These are phyloP conservation scores for Alternaria sp. DNA, from an alignment of 2,329 filamentous ascomycete genomes.

Conservation along the genomic window DNA sequence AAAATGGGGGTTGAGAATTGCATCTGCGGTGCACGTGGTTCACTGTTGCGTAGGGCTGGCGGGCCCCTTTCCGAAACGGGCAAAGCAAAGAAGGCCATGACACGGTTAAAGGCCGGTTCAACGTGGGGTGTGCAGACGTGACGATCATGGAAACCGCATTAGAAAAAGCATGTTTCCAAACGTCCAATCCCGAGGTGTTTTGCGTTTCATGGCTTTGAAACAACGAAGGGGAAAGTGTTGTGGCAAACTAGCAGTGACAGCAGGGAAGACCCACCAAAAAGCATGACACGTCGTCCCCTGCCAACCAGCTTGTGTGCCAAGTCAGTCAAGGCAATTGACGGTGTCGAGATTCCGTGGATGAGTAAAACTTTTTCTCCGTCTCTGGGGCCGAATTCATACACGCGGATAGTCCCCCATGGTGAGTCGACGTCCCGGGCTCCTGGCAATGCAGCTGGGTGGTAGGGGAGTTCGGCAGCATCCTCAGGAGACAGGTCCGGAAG, in stretches of 20 bases:
- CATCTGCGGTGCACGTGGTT: conserved; percentile 17
- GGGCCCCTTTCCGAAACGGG: conserved; percentile 17
- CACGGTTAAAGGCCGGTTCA: conserved; percentile 8
- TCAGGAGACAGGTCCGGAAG: conserved; percentile 39
- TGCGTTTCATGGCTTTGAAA: conserved; percentile 6
- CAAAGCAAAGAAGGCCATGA: conserved; percentile 9
- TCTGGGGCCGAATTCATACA: conserved; percentile 83
- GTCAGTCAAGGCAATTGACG: conserved; percentile 72
- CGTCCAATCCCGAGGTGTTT: background rate
- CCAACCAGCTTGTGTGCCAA: conserved; percentile 71
- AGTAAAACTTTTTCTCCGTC: conserved; percentile 75
- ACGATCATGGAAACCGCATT: background rate
- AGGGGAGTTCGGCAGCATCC: conserved; percentile 54
- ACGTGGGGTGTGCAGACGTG: conserved; percentile 14
- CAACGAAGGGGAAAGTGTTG: background rate
- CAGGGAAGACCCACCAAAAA: conserved; percentile 66
- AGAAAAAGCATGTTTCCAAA: background rate
- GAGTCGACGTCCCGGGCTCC: conserved; percentile 73
- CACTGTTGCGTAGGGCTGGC: conserved; percentile 20
- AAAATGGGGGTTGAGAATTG: conserved; percentile 2
- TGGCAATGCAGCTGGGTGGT: conserved; percentile 75
- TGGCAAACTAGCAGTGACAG: conserved; percentile 15
- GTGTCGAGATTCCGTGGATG: conserved; percentile 83
- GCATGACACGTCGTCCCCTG: conserved; percentile 76
- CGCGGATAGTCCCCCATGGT: conserved; percentile 74